Base-by-base conservation (phyloP, 2,329 filamentous ascomycete species). In the Exophiala oligosperma region DNA sequence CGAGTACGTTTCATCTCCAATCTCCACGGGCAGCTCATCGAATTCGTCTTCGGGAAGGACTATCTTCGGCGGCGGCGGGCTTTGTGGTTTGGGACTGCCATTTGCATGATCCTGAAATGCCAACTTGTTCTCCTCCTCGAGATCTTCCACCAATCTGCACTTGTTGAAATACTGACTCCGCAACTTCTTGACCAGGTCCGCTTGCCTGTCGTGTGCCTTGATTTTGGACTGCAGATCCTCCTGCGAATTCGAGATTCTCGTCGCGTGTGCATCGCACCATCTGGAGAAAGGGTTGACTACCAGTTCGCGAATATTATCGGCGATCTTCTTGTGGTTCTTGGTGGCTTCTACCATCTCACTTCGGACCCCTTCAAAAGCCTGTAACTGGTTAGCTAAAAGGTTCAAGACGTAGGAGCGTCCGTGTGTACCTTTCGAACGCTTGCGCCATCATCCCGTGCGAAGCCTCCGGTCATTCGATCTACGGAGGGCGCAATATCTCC, bases 121-220 rank as follows among this genome's bases (percentile, higher is more conserved):
- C 55, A 99, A 83, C 76, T 99, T 97, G 74, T 97, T 96, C 79
- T 99, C 95, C 76, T 99, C 94, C 73, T 99, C 94, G 60, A 97
- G 78, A 71, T 99, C 94, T 73, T 99, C 95, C 5, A 97, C 89
- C 62, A 97, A 80, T 50, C 95, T 88, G 73, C 94, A 99, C 77
- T 97, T 99, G 81, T 97, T 99, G 83, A 97, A 97, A 77, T 99
- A 99, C 68, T 91, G 90, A 74, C 90, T 96, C 64, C 94, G 87
- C 67, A 97, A 84, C 77, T 97, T 97, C 81, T 92, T 91, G 61
- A 96, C 91, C 21, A 84, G 75, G 62, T 99, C 94, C 58, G 89
- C 88, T 74, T 99, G 95, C 66, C 90, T 90, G 72, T 96, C 91
- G 74, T 97, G 92, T 61, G 90, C 84, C 79, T 96, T 97, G 76